phyloP scores from a whole-genome alignment of 2,329 filamentous ascomycete species.

The Dichotomopilus funicola region DNA sequence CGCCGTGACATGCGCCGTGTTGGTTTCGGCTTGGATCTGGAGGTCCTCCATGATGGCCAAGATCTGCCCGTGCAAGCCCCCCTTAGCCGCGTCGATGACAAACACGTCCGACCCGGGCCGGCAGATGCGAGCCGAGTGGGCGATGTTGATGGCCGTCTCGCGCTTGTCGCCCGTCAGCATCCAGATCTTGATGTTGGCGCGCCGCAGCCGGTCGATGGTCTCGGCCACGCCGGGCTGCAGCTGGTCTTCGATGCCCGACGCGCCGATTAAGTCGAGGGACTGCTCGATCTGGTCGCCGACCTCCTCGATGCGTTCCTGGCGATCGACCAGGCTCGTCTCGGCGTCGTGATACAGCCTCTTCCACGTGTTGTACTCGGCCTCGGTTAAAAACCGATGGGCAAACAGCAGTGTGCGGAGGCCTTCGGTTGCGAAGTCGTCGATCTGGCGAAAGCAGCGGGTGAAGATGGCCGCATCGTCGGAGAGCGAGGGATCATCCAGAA shows the following conservation, averaged over 20 bases:
- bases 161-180: slow-evolving; percentile 94
- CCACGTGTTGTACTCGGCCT: slow-evolving; percentile 70
- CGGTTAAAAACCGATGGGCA: slow-evolving; percentile 69
- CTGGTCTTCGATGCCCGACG: slow-evolving; percentile 90
- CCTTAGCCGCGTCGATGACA: slow-evolving; percentile 61
- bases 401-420: slow-evolving; percentile 82
- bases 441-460: slow-evolving; percentile 79
- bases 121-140: slow-evolving; percentile 75
- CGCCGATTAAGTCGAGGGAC: slow-evolving; percentile 75
- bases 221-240: slow-evolving; percentile 84
- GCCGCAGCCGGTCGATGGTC: slow-evolving; percentile 79
- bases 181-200: slow-evolving; percentile 91
- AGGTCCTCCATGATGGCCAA: slow-evolving; percentile 46
- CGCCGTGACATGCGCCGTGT: slow-evolving; percentile 50
- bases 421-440: slow-evolving; percentile 82
- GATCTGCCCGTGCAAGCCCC: slow-evolving; percentile 62
- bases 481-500: slow-evolving; percentile 37
- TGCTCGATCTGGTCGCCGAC: slow-evolving; percentile 77
- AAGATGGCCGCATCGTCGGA: slow-evolving; percentile 61
- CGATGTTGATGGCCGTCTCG: slow-evolving; percentile 88
- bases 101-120: slow-evolving; percentile 66
- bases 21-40: slow-evolving; percentile 31
- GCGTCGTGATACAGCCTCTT: slow-evolving; percentile 72
- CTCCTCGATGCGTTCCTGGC: slow-evolving; percentile 71
- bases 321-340: slow-evolving; percentile 72